phyloP scores from a whole-genome alignment of 129 eudicot species.

The Flaveria sonorensis region DNA sequence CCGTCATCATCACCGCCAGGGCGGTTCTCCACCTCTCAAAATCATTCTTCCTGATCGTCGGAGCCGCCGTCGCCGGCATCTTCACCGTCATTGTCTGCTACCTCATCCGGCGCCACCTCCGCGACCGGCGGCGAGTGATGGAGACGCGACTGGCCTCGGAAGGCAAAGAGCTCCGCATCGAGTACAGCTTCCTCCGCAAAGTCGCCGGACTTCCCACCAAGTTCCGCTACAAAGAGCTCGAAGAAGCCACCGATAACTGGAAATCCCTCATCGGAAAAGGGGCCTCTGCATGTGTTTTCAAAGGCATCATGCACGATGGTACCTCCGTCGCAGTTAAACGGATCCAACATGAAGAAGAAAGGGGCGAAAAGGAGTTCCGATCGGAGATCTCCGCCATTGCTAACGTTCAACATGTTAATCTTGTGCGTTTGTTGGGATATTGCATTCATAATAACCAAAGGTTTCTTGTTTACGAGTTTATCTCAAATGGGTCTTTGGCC shows the following conservation, averaged over 20 bases:
- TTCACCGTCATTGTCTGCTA: conserved; percentile 45
- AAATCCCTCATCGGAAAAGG: conserved; percentile 64
- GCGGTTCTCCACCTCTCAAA: conserved; percentile 38
- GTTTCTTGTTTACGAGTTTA: conserved; percentile 63
- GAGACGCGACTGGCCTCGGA: conserved; percentile 54
- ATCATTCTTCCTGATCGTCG: conserved; percentile 52
- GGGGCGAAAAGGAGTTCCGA: conserved; percentile 70
- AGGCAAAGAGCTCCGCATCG: conserved; percentile 73
- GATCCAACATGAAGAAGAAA: conserved; percentile 67
- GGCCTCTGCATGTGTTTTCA: conserved; percentile 65
- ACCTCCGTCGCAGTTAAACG: conserved; percentile 70
- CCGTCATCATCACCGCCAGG: conserved; percentile 47
- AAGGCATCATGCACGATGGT: conserved; percentile 69
- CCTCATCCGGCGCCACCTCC: conserved; percentile 44
- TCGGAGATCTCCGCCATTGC: conserved; percentile 90
- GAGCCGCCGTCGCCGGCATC: conserved; percentile 63
- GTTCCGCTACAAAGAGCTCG: conserved; percentile 65
- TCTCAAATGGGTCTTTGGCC: conserved; percentile 70
- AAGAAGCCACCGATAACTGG: conserved; percentile 67
- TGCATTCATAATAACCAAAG: conserved; percentile 46
- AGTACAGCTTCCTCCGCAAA: conserved; percentile 82
- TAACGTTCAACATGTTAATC: conserved; percentile 80
- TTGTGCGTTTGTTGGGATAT: conserved; percentile 68
- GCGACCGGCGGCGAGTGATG: conserved; percentile 39
- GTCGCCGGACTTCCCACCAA: conserved; percentile 84